Percentiles rank a stretch among this genome's conserved stretches.
These are phyloP conservation scores for Geotrichum candidum DNA, from an alignment of 1,139 yeast species.

Conservation along the genomic window DNA sequence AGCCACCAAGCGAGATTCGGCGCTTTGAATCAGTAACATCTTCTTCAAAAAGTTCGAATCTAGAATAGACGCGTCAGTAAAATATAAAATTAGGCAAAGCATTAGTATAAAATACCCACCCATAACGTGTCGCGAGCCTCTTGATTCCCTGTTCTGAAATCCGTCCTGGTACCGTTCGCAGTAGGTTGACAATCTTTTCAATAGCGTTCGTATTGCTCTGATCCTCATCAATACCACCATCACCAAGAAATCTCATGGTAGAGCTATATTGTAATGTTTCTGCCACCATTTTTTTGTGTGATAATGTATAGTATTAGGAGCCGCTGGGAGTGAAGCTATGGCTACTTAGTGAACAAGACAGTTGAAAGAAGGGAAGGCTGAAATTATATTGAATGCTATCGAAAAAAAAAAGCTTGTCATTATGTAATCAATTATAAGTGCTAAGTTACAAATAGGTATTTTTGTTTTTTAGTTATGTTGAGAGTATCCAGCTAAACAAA, in stretches of 20 bases:
- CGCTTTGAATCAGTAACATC: slow-evolving; percentile 24
- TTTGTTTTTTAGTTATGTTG: slow-evolving; percentile 1
- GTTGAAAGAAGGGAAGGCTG: neutral
- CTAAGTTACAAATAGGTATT: neutral
- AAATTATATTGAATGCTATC: neutral
- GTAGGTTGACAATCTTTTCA: slow-evolving; percentile 26
- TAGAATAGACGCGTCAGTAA: slow-evolving; percentile 4
- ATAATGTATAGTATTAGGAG: neutral
- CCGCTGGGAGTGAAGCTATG: neutral
- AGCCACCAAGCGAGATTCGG: slow-evolving; percentile 35
- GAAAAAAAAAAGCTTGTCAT: neutral
- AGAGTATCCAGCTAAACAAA: neutral
- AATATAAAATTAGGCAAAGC: neutral
- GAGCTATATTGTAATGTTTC: slow-evolving; percentile 10
- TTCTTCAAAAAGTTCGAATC: slow-evolving; percentile 35
- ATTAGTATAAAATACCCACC: slow-evolving; percentile 13
- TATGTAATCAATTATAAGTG: neutral
- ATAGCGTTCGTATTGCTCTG: slow-evolving; percentile 17
- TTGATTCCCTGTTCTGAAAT: slow-evolving; percentile 33
- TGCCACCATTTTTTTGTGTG: neutral
- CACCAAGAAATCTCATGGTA: slow-evolving; percentile 9
- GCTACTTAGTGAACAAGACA: neutral
- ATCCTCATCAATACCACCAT: slow-evolving; percentile 2
- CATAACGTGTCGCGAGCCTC: slow-evolving; percentile 27
- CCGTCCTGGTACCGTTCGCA: slow-evolving; percentile 32